Evolutionary conservation across 2,329 filamentous ascomycete species (phyloP).

Genomic region (Aureobasidium leucospermi): DNA sequence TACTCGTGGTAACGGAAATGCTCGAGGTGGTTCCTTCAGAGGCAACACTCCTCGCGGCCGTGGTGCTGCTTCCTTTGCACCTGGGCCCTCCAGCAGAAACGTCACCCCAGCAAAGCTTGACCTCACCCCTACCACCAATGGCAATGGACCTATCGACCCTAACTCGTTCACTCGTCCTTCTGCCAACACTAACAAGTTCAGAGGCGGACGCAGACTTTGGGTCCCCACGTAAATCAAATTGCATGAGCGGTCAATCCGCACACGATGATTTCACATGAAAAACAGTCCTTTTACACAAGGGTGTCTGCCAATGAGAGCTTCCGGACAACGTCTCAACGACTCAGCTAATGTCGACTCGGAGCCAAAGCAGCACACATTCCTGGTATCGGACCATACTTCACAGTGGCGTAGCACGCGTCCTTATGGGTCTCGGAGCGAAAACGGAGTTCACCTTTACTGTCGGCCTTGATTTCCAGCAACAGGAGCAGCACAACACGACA

Average conservation of each 20-base stretch:
- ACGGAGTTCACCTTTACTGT: background rate
- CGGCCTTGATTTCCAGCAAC: background rate
- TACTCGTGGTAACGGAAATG: slow-evolving; percentile 16
- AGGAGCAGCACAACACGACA: background rate
- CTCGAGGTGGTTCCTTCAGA: slow-evolving; percentile 20
- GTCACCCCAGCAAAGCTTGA: background rate
- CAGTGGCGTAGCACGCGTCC: background rate
- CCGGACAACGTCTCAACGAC: background rate
- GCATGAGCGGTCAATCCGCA: background rate
- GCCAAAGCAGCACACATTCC: background rate
- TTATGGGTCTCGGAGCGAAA: background rate
- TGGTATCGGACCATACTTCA: background rate
- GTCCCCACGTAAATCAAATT: slow-evolving; percentile 24
- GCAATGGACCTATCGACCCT: slow-evolving; percentile 28
- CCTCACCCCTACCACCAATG: background rate
- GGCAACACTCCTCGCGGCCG: slow-evolving; percentile 20
- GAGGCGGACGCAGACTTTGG: slow-evolving; percentile 29
- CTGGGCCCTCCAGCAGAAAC: background rate
- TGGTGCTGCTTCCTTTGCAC: background rate
- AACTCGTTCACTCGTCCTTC: slow-evolving; percentile 30
- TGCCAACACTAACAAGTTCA: slow-evolving; percentile 21
- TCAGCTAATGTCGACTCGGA: background rate
- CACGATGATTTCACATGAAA: background rate
- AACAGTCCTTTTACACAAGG: background rate
- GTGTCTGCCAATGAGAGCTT: background rate